Conservation (phyloP, 75 land plant species). For the Isoetes taiwanensis region DNA sequence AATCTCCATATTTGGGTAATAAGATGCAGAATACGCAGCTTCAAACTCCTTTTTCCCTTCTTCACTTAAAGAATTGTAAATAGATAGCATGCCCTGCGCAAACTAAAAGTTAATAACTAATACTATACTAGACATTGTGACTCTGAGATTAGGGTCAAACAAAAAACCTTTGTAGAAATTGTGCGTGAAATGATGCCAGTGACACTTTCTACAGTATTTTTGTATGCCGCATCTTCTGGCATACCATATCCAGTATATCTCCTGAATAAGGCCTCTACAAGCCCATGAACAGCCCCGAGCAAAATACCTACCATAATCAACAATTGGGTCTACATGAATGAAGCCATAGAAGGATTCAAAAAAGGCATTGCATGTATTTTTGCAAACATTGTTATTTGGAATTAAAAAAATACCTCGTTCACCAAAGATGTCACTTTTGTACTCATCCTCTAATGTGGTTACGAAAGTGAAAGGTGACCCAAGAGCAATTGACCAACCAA, state of each 20-base stretch:
- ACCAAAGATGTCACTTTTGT: slow-evolving; percentile 90
- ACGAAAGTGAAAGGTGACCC: slow-evolving; percentile 93
- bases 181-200: slow-evolving; percentile 85
- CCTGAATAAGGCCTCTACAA: slow-evolving; percentile 88
- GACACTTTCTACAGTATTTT: slow-evolving; percentile 88
- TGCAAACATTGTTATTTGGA: not conserved
- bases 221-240: slow-evolving; percentile 86
- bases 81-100: slow-evolving; percentile 78
- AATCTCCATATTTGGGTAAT: slow-evolving; percentile 89
- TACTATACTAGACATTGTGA: not conserved
- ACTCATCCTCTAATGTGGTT: slow-evolving; percentile 82
- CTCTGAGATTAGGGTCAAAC: not conserved
- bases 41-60: slow-evolving; percentile 82
- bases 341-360: not conserved
- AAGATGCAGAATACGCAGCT: slow-evolving; percentile 84
- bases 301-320: slow-evolving; percentile 52
- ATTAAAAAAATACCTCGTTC: slow-evolving; percentile 54
- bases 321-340: not conserved
- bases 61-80: slow-evolving; percentile 61
- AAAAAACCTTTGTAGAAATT: slow-evolving; percentile 70
- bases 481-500: slow-evolving; percentile 86
- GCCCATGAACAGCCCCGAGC: slow-evolving; percentile 95
- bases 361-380: not conserved
- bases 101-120: not conserved
- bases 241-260: slow-evolving; percentile 91